phyloP scores from a whole-genome alignment of 176 grass and related monocot genomes.

The Avena eriantha region DNA sequence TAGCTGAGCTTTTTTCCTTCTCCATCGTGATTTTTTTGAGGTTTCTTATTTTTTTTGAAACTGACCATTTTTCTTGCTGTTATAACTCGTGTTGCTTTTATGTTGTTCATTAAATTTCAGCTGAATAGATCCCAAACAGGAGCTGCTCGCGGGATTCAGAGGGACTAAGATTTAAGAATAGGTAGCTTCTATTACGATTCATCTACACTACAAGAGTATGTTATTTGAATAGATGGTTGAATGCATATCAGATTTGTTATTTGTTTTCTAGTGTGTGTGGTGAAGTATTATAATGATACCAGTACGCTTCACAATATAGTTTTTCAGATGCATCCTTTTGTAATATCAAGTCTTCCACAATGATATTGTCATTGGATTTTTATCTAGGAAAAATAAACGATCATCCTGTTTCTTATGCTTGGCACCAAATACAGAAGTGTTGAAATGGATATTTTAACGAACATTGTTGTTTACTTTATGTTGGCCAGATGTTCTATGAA shows the following conservation, averaged over 20 bases:
- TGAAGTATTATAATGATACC: not conserved
- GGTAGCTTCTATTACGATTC: slow-evolving; percentile 41
- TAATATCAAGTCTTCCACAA: slow-evolving; percentile 1
- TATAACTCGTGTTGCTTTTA: slow-evolving; percentile 1
- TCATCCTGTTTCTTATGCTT: not conserved
- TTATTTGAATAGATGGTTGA: not conserved
- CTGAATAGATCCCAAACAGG: slow-evolving; percentile 85
- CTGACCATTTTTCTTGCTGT: not conserved
- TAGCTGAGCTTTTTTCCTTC: not conserved
- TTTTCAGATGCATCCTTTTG: slow-evolving; percentile 6
- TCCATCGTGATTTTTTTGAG: not conserved
- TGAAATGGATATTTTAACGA: not conserved
- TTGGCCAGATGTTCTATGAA: slow-evolving; percentile 28
- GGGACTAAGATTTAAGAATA: slow-evolving; percentile 63
- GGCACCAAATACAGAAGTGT: not conserved
- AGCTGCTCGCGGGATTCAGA: slow-evolving; percentile 65
- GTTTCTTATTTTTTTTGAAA: not conserved
- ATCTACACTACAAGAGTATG: not conserved
- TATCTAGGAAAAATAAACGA: not conserved
- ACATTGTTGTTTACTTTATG: slow-evolving; percentile 10
- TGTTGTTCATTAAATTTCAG: slow-evolving; percentile 80
- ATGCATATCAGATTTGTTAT: not conserved
- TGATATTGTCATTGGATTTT: not conserved
- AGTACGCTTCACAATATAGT: not conserved
- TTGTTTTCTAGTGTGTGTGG: not conserved